Percentiles rank a stretch among this genome's conserved stretches.
phyloP scores from a whole-genome alignment of 148 eudicot species.

The Simmondsia chinensis region DNA sequence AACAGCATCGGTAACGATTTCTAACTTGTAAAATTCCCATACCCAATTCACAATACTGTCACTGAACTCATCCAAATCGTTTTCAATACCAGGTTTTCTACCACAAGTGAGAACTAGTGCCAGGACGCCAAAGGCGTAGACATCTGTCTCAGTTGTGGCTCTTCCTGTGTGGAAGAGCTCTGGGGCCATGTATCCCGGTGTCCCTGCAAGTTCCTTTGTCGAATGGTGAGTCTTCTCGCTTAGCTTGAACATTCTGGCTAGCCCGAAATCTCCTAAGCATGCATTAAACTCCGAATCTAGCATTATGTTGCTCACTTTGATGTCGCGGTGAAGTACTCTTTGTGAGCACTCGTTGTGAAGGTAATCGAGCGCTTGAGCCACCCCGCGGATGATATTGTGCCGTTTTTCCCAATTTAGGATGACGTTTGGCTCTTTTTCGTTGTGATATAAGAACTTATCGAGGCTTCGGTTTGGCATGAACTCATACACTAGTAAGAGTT shows the following conservation, averaged over 20 bases:
- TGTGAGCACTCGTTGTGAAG: constrained; percentile 25
- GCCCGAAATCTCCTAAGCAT: constrained; percentile 38
- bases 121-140: constrained; percentile 36
- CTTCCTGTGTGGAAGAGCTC: constrained; percentile 36
- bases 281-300: constrained; percentile 28
- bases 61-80: constrained; percentile 1
- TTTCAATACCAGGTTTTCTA: constrained; percentile 13
- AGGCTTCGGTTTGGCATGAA: constrained; percentile 36
- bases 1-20: constrained; percentile 6
- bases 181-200: constrained; percentile 41
- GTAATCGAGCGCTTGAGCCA: constrained; percentile 33
- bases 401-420: constrained; percentile 21
- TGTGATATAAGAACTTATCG: constrained; percentile 15
- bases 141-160: constrained; percentile 30
- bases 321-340: constrained; percentile 36
- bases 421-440: neutral
- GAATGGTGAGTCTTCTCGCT: constrained; percentile 30
- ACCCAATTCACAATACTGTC: constrained; percentile 24
- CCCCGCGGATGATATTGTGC: constrained; percentile 23
- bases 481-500: constrained; percentile 33
- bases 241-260: constrained; percentile 26
- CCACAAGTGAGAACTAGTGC: constrained; percentile 28
- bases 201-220: constrained; percentile 35
- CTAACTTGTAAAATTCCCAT: constrained; percentile 22
- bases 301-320: constrained; percentile 39